Conservation (phyloP, 176 grass and related monocot genomes). For the Oryza punctata region DNA sequence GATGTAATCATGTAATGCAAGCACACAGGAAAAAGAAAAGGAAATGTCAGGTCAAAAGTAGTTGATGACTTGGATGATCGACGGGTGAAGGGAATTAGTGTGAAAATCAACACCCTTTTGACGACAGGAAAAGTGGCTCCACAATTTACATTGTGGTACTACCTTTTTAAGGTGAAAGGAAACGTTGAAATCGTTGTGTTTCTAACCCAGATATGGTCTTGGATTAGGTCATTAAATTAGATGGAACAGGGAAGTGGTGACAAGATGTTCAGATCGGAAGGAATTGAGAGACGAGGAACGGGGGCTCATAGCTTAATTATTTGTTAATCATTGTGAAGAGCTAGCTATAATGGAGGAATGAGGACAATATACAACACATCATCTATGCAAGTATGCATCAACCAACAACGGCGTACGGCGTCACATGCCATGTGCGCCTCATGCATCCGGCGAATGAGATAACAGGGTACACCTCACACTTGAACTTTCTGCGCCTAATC, state of each 20-base stretch:
- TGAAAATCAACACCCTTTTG: neutral
- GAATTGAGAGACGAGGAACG: neutral
- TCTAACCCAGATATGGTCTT: neutral
- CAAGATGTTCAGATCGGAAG: neutral
- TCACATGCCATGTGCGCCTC: constrained; percentile 35
- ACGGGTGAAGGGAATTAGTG: neutral
- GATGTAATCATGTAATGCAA: neutral
- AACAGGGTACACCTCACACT: neutral
- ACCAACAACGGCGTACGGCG: neutral
- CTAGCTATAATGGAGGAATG: constrained; percentile 25
- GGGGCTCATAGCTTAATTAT: neutral
- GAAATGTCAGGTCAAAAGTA: neutral
- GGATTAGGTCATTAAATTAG: neutral
- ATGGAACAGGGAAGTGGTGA: neutral
- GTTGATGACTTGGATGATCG: neutral
- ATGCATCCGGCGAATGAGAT: neutral
- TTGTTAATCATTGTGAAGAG: constrained; percentile 8
- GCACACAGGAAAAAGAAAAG: neutral
- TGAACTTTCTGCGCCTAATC: constrained; percentile 7
- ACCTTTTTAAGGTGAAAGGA: neutral
- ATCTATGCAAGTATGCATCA: neutral
- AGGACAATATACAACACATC: neutral
- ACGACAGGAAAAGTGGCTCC: neutral
- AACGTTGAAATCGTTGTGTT: neutral
- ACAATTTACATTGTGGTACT: neutral